phyloP scores from a whole-genome alignment of 202 grass and related monocot genomes.

The Cymbopogon flexuosus region DNA sequence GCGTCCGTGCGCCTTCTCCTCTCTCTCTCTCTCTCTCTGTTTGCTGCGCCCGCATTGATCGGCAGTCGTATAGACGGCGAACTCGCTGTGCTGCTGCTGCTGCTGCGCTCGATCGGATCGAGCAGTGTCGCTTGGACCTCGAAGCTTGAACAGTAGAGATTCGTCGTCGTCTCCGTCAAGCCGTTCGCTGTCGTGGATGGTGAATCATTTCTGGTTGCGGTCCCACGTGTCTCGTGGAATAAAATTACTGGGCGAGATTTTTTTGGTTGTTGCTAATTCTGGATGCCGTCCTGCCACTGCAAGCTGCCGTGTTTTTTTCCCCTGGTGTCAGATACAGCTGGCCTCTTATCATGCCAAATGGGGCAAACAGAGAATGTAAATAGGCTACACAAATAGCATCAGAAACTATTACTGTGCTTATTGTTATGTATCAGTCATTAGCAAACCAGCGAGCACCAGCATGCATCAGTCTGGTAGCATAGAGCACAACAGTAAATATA shows the following conservation, averaged over 20 bases:
- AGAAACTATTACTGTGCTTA: neutral
- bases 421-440: neutral
- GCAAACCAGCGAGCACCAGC: neutral
- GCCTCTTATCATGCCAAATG: neutral
- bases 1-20: slow-evolving; percentile 28
- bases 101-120: slow-evolving; percentile 12
- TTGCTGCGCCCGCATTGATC: slow-evolving; percentile 9
- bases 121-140: neutral
- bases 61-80: neutral
- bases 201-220: slow-evolving; percentile 9
- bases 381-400: neutral
- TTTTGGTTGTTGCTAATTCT: neutral
- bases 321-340: neutral
- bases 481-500: too few species aligned
- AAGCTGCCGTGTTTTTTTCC: neutral
- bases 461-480: neutral
- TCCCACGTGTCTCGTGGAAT: neutral
- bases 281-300: neutral
- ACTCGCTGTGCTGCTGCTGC: neutral
- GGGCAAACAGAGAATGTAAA: neutral
- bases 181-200: slow-evolving; percentile 12
- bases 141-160: slow-evolving; percentile 28
- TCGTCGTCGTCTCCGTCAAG: slow-evolving; percentile 1
- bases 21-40: neutral
- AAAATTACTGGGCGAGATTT: neutral